These are phyloP conservation scores for Chlorophyllum brunneum DNA, from an alignment of 768 basidiomycete species.

Conservation along the genomic window DNA sequence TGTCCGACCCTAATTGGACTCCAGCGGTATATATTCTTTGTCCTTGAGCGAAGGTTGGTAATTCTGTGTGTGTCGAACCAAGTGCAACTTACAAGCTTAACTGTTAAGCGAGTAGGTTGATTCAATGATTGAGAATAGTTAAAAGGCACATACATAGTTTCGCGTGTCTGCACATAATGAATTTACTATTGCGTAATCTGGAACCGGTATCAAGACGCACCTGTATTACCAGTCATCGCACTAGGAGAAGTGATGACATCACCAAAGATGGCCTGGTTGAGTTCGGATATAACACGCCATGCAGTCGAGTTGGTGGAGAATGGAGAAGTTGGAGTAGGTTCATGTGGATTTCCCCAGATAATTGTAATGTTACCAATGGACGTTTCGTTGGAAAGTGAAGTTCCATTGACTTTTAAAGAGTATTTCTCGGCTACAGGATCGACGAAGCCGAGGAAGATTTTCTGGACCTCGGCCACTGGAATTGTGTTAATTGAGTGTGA, in stretches of 20 bases:
- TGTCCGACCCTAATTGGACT: constrained; percentile 21
- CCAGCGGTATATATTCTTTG: constrained; percentile 26
- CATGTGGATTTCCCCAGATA: constrained; percentile 14
- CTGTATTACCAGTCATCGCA: constrained; percentile 28
- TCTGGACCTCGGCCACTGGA: constrained; percentile 17
- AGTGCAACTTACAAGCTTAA: constrained; percentile 22
- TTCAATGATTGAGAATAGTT: too few relatives aligned
- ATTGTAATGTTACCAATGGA: constrained; percentile 25
- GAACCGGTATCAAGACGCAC: constrained; percentile 12
- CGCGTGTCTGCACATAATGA: constrained; percentile 20
- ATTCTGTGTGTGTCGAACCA: too few relatives aligned
- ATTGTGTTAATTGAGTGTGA: neutral
- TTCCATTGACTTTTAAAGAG: constrained; percentile 20
- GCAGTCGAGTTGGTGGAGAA: constrained; percentile 18
- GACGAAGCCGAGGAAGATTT: constrained; percentile 18
- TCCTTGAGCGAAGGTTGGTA: constrained; percentile 10
- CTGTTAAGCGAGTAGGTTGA: constrained; percentile 5
- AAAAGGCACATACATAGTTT: constrained; percentile 18
- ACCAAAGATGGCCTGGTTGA: constrained; percentile 24
- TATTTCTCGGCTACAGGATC: constrained; percentile 24
- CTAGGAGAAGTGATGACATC: constrained; percentile 24
- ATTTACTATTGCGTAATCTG: neutral
- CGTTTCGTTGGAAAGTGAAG: constrained; percentile 15
- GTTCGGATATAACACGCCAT: constrained; percentile 21
- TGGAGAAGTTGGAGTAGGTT: constrained; percentile 24